phyloP scores from a whole-genome alignment of 225 moss, liverwort and hornwort species.

The Takakia lepidozioides region DNA sequence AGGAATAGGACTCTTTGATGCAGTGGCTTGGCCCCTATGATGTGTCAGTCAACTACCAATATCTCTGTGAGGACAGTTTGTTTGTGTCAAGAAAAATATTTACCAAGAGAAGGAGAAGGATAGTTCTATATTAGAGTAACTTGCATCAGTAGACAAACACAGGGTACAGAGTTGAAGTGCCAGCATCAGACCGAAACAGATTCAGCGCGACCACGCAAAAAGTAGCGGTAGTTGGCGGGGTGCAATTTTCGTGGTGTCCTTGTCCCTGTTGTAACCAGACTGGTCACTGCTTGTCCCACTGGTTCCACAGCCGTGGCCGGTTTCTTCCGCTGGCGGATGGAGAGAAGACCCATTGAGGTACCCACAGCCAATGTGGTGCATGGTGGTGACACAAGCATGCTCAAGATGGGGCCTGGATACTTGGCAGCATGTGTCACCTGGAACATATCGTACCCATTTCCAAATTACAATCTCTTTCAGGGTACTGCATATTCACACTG shows the following conservation, averaged over 20 bases:
- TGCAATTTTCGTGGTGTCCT: constrained; percentile 38
- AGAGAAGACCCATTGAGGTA: constrained; percentile 66
- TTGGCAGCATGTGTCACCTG: constrained; percentile 83
- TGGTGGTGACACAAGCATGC: constrained; percentile 67
- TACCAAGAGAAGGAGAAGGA: no score
- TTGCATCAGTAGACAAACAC: no score
- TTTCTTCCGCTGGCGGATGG: constrained; percentile 48
- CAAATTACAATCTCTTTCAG: no score
- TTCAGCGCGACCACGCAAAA: constrained; percentile 70
- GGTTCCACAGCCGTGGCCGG: neutral
- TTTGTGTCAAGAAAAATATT: no score
- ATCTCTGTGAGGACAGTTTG: no score
- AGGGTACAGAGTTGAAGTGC: no score
- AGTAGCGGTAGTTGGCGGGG: constrained; percentile 75
- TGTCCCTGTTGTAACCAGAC: constrained; percentile 18
- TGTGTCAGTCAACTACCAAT: no score
- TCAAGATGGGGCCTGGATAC: constrained; percentile 76
- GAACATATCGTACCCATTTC: constrained; percentile 3
- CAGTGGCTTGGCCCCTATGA: no score
- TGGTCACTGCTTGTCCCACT: constrained; percentile 28
- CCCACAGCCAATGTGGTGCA: constrained; percentile 73
- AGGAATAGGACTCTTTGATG: no score
- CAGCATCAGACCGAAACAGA: constrained; percentile 35
- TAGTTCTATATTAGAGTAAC: no score
- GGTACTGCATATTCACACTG: no score